These are phyloP conservation scores for Pichia sp. DNA, from an alignment of 1,139 yeast genomes.

Conservation along the genomic window DNA sequence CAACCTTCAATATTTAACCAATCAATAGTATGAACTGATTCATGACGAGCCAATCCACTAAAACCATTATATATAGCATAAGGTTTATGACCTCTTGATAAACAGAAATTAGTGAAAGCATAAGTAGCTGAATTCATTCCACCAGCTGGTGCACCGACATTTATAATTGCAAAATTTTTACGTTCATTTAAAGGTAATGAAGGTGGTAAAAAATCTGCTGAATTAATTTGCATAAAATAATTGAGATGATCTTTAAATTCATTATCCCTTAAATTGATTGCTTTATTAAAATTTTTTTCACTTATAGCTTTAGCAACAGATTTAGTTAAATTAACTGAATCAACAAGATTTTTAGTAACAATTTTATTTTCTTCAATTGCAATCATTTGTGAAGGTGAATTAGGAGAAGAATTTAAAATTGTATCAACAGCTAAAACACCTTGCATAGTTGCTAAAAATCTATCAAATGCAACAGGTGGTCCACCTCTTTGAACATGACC, in stretches of 20 bases:
- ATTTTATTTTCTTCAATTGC: conserved; percentile 67
- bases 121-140: conserved; percentile 74
- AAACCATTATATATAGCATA: conserved; percentile 72
- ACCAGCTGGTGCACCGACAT: conserved; percentile 80
- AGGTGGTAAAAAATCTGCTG: conserved; percentile 50
- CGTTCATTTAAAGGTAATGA: conserved; percentile 48
- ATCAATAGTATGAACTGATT: conserved; percentile 50
- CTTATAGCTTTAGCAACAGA: conserved; percentile 51
- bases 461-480: conserved; percentile 73
- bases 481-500: conserved; percentile 90
- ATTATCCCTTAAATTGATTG: conserved; percentile 49
- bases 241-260: conserved; percentile 62
- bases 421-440: conserved; percentile 83
- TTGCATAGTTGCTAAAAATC: conserved; percentile 68
- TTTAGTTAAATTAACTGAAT: conserved; percentile 64
- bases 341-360: conserved; percentile 61
- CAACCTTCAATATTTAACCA: conserved; percentile 72
- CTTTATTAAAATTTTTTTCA: conserved; percentile 24
- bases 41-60: conserved; percentile 70
- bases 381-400: conserved; percentile 70
- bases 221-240: conserved; percentile 59
- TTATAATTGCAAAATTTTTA: conserved; percentile 61
- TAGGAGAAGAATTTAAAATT: conserved; percentile 60
- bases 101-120: conserved; percentile 66
- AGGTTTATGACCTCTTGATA: conserved; percentile 69